Evolutionary conservation across 306 rosid species (phyloP).

Genomic region (Malus sylvestris): DNA sequence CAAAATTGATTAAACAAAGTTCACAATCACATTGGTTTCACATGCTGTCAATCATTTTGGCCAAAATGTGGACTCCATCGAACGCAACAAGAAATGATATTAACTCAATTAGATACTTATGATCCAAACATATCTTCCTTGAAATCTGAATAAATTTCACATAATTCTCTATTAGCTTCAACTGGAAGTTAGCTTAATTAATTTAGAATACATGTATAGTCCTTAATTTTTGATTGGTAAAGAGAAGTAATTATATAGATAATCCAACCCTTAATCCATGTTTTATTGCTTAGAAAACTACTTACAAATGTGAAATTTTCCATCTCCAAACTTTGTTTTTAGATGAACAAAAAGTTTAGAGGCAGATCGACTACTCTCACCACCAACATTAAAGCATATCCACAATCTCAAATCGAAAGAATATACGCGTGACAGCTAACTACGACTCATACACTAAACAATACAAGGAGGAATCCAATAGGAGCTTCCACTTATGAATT

Average conservation of each 20-base stretch:
- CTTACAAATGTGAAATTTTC: neutral
- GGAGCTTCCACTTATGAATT: slow-evolving; percentile 21
- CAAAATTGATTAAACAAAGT: neutral
- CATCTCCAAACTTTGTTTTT: neutral
- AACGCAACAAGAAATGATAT: neutral
- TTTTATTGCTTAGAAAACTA: neutral
- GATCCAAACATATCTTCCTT: neutral
- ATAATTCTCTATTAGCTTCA: too few species aligned
- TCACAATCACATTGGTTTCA: neutral
- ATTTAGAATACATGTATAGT: too few species aligned
- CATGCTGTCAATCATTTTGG: neutral
- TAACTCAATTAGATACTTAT: too few species aligned
- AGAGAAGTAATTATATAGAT: neutral
- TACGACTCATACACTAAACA: neutral
- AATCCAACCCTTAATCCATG: neutral
- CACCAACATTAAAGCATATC: fast-evolving
- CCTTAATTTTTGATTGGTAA: too few species aligned
- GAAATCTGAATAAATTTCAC: too few species aligned
- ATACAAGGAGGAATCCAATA: neutral
- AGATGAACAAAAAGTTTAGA: too few species aligned
- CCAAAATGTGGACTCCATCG: neutral
- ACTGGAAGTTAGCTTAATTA: too few species aligned
- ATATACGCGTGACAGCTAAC: too few species aligned
- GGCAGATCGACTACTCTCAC: too few species aligned
- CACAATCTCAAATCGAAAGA: fast-evolving